Base-by-base conservation (phyloP, 306 rosid species). In the Dalbergia cochinchinensis region DNA sequence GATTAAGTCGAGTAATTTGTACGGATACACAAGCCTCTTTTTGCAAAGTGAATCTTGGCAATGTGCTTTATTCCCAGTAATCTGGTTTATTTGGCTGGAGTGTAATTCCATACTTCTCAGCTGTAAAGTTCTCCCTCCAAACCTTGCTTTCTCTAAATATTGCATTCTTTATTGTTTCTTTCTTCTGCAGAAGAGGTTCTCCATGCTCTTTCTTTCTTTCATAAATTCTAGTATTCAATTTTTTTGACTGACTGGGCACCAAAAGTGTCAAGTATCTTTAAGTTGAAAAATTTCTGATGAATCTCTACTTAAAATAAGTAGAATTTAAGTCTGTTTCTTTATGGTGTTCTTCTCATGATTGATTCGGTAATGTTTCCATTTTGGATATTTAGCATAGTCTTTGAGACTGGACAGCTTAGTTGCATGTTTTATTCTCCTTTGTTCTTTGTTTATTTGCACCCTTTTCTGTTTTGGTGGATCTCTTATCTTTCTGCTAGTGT, bases 341-440 rank as follows among this genome's bases (percentile, higher is more conserved):
- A 19, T 77, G 47, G 31, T 41, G 54, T 64, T 76, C 64, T 48
- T 33, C 11, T 76, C 33, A 33, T 65, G 58, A 45, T 76, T 48
- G 72, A 76, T 76, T 34, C 5, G 8, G 62, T 26, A 47, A 11
- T 37, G 34, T 35, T 53, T 34, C 50, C 15, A 48, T 50, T 31
- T 70, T 20, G 31, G 61, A 70, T 50, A 61, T 45, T 19, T 50
- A 33, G 62, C 13, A 5, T 8, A 45, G 33, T 60, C 69, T 74
- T 37, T 31, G 61, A 61, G 48, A 50, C 45, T 44, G 2, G 45
- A 26, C 60, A 47, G 71, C 48, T 34, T 26, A 45, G 12, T 75
- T 75, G 70, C 71, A 31, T 31, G 11, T 31, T 61, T 75, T 47
- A 31, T 45, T 62, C 48, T 20, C 71, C 31, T 45, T 33, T 37